phyloP scores from a whole-genome alignment of 305 asterid species.

The Fraxinus floribunda region DNA sequence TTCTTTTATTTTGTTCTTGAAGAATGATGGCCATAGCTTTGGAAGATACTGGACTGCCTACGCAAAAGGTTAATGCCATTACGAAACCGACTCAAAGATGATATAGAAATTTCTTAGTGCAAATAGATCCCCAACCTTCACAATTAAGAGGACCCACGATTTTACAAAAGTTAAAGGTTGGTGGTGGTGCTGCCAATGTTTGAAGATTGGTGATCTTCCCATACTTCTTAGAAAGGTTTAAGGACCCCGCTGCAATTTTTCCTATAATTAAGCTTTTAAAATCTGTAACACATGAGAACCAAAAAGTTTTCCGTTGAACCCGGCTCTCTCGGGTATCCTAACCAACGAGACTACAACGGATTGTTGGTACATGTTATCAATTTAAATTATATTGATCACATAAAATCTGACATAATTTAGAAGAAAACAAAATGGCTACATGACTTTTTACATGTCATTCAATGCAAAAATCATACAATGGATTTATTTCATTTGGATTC shows the following conservation, averaged over 20 bases:
- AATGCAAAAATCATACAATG: neutral
- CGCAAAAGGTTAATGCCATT: too few species aligned
- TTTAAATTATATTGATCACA: neutral
- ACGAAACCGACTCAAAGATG: slow-evolving; percentile 82
- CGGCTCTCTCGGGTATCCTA: neutral
- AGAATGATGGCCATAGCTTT: slow-evolving; percentile 56
- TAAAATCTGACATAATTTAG: neutral
- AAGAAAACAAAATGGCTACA: neutral
- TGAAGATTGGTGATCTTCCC: neutral
- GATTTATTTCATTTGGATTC: neutral
- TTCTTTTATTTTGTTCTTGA: slow-evolving; percentile 20
- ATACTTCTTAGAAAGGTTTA: neutral
- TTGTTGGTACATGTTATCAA: neutral
- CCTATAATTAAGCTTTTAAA: neutral
- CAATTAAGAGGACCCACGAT: neutral
- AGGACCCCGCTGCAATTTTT: neutral
- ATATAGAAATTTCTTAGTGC: slow-evolving; percentile 27
- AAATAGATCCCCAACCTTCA: too few species aligned
- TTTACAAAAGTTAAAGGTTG: neutral
- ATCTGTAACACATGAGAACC: neutral
- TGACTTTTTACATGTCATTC: neutral
- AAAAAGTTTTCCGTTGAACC: neutral
- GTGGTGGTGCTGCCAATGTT: neutral
- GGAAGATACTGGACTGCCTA: slow-evolving; percentile 80
- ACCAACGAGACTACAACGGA: neutral